Base-by-base conservation (phyloP, 805 yeast species). In the Kuraishia floccosa region DNA sequence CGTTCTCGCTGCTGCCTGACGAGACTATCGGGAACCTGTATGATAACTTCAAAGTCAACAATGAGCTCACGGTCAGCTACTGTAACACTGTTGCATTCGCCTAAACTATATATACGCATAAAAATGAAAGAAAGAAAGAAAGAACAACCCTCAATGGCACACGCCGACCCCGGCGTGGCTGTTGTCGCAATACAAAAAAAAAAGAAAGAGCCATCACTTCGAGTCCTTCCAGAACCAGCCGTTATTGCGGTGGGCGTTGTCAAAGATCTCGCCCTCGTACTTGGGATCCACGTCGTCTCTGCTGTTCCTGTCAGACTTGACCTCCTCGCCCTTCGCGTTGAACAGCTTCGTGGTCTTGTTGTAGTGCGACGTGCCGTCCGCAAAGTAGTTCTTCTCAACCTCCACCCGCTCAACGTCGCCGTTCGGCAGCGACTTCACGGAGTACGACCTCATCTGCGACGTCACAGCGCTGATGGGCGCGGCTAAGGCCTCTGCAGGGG, bases 1-100 rank as follows among this genome's bases (percentile, higher is more conserved):
- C 69, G 3, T 58, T 65, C 30, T 49, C 61, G 4, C 71, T 71
- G 3, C 49, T 60, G 16, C 63, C 64, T 1, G 69, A 63, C 39
- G 69, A 63, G 32, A 49, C 46, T 11, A 38, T 62, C 15, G 63
- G 62, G 1, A 56, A 56, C 26, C 37, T 64, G 19, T 58, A 15
- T 16, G 32, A 39, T 38, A 55, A 52, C 35, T 63, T 56, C 38
- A 53, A 50, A 4, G 47, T 44, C 5, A 56, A 54, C 27, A 54
- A 51, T 26, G 68, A 62, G 30, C 41, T 65, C n/a, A 51, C 61
- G 2, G 54, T 65, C 3, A 53, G 60, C n/a, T 65, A 65, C 28
- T 65, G 69, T 32, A 53, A 58, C 10, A 56, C 56, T 7, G 64
- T 62, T 16, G 72, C 72, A 0, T 28, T 21, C 24, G 32, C 31